Evolutionary conservation across 495 filamentous ascomycete species (phyloP).

Genomic region (Niebla homalea): DNA sequence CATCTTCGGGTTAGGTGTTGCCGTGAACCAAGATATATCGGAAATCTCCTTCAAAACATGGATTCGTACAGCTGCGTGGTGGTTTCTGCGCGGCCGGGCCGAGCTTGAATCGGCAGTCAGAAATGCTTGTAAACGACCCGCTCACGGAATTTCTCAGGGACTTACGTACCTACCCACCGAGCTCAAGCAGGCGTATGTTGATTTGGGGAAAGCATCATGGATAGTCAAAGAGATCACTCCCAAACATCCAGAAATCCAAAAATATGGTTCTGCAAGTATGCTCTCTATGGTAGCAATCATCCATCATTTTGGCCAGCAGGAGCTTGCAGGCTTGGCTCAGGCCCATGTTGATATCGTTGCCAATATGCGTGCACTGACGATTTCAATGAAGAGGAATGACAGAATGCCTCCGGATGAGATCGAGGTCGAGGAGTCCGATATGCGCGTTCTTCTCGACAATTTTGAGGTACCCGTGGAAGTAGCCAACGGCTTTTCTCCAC

Average conservation of each 20-base stretch:
- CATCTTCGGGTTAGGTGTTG: constrained; percentile 57
- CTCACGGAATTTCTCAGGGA: neutral
- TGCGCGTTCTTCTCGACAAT: constrained; percentile 62
- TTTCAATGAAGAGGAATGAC: constrained; percentile 71
- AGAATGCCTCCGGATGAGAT: constrained; percentile 49
- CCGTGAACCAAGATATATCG: constrained; percentile 49
- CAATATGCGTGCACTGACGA: constrained; percentile 55
- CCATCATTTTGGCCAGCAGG: constrained; percentile 34
- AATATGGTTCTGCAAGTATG: constrained; percentile 33
- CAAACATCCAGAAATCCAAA: constrained; percentile 35
- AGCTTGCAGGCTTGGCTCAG: constrained; percentile 34
- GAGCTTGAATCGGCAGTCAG: constrained; percentile 58
- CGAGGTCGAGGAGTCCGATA: constrained; percentile 53
- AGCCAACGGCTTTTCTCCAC: constrained; percentile 48
- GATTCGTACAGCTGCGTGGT: constrained; percentile 64
- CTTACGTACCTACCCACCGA: neutral
- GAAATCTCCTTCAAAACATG: constrained; percentile 49
- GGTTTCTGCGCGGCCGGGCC: constrained; percentile 69
- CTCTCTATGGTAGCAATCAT: constrained; percentile 31
- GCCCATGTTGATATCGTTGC: constrained; percentile 42
- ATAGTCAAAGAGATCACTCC: constrained; percentile 53
- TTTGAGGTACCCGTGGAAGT: constrained; percentile 57
- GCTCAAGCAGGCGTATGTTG: constrained; percentile 51
- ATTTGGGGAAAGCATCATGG: constrained; percentile 77
- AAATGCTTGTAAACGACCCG: constrained; percentile 16